Conservation (phyloP, 352 stramenopile genomes). For the Pythium aristosporum region DNA sequence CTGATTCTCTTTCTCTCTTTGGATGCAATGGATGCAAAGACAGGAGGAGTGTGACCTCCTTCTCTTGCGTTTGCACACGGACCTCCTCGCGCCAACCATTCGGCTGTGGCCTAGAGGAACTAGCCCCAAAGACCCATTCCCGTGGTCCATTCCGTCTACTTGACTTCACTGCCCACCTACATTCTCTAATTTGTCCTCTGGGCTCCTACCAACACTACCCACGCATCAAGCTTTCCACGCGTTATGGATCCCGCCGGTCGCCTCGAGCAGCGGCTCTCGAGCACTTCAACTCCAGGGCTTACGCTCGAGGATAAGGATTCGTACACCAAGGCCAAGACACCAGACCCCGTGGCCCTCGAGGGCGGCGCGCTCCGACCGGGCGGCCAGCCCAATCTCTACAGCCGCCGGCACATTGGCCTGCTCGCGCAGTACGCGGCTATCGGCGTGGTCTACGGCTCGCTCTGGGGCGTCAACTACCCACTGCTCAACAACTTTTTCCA, state of each 20-base stretch:
- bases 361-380: constrained; percentile 29
- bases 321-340: constrained; percentile 30
- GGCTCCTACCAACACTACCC: not conserved
- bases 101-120: too few species aligned
- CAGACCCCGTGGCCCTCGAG: constrained; percentile 29
- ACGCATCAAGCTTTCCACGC: not conserved
- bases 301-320: constrained; percentile 13
- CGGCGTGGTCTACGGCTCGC: constrained; percentile 30
- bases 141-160: too few species aligned
- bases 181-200: not conserved
- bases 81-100: too few species aligned
- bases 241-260: constrained; percentile 25
- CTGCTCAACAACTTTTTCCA: constrained; percentile 43
- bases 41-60: too few species aligned
- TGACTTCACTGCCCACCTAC: too few species aligned
- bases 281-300: constrained; percentile 2
- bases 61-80: too few species aligned
- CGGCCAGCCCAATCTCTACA: constrained; percentile 34
- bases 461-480: constrained; percentile 32
- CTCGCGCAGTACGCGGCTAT: constrained; percentile 32
- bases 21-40: too few species aligned
- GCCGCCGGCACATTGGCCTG: constrained; percentile 30
- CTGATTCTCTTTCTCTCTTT: not conserved
- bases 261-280: constrained; percentile 37
- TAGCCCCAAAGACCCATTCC: too few species aligned